Conservation (phyloP, 2,329 filamentous ascomycete genomes). For the Colletotrichum tamarilloi region DNA sequence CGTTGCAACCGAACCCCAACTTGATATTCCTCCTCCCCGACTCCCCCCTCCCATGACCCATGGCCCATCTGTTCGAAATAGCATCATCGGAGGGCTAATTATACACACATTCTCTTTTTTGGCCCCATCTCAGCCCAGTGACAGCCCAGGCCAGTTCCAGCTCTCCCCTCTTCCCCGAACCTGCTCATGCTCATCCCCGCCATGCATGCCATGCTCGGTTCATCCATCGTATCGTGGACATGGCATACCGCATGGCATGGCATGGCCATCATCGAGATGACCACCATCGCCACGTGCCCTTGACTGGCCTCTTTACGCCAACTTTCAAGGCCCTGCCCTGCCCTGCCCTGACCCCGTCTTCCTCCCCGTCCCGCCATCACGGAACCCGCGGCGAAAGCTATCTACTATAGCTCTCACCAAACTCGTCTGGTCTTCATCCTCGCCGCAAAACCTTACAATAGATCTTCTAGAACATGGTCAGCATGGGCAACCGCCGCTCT, state of each 20-base stretch:
- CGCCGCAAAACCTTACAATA: not conserved
- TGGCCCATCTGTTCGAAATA: slow-evolving; percentile 25
- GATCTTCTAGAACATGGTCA: not conserved
- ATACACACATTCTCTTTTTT: not conserved
- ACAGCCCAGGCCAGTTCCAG: slow-evolving; percentile 5
- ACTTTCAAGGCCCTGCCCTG: not conserved
- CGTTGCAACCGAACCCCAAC: not conserved
- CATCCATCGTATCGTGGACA: not conserved
- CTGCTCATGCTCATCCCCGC: not conserved
- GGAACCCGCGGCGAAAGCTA: not conserved
- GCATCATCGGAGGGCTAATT: slow-evolving; percentile 29
- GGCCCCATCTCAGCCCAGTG: slow-evolving; percentile 17
- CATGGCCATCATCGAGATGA: not conserved
- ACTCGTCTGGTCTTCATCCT: not conserved
- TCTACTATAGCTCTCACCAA: not conserved
- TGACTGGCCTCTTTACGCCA: not conserved
- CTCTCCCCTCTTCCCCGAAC: not conserved
- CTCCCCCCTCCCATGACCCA: not conserved
- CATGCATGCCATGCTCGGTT: not conserved
- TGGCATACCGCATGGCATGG: not conserved
- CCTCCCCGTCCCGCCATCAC: not conserved
- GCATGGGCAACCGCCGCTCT: not conserved
- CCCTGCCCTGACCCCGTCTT: not conserved
- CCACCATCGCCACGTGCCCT: not conserved
- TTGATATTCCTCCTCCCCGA: not conserved